A percentile compares a stretch with the other conserved stretches of the same genome.
phyloP scores from a whole-genome alignment of 192 early-diverging fungal species.

The Phycomyces nitens region DNA sequence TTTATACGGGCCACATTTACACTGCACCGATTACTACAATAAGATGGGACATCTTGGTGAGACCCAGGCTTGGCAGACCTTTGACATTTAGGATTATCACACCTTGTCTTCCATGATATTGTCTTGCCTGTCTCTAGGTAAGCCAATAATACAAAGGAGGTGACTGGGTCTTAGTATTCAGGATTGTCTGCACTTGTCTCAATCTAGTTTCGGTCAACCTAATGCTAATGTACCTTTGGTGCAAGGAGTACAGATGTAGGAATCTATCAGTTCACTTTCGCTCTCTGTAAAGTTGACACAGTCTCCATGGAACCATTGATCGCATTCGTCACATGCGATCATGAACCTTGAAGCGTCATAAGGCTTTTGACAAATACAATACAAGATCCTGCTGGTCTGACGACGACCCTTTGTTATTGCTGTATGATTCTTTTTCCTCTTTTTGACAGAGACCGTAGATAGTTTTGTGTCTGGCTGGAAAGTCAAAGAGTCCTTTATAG shows the following conservation, averaged over 20 bases:
- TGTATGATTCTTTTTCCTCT: too few relatives aligned
- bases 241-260: slow-evolving; percentile 62
- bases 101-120: slow-evolving; percentile 45
- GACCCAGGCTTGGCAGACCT: slow-evolving; percentile 32
- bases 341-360: slow-evolving; percentile 59
- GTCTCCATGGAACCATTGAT: slow-evolving; percentile 74
- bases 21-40: slow-evolving; percentile 53
- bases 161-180: too few relatives aligned
- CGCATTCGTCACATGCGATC: slow-evolving; percentile 75
- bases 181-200: too few relatives aligned
- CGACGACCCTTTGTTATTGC: background rate
- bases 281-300: slow-evolving; percentile 62
- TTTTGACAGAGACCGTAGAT: too few relatives aligned
- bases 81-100: slow-evolving; percentile 42
- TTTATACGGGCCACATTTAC: slow-evolving; percentile 43
- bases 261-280: slow-evolving; percentile 54
- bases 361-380: slow-evolving; percentile 60
- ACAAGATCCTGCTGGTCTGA: slow-evolving; percentile 16
- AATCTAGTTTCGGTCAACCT: background rate
- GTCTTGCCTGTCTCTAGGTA: slow-evolving; percentile 42
- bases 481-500: too few relatives aligned
- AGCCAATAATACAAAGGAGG: too few relatives aligned
- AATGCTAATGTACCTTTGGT: slow-evolving; percentile 37
- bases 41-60: slow-evolving; percentile 32
- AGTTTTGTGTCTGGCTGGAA: too few relatives aligned